Evolutionary conservation across 163 green algal species (phyloP), one percentile per base, ranked within the genome.

Genomic region (Volvox carteri): DNA sequence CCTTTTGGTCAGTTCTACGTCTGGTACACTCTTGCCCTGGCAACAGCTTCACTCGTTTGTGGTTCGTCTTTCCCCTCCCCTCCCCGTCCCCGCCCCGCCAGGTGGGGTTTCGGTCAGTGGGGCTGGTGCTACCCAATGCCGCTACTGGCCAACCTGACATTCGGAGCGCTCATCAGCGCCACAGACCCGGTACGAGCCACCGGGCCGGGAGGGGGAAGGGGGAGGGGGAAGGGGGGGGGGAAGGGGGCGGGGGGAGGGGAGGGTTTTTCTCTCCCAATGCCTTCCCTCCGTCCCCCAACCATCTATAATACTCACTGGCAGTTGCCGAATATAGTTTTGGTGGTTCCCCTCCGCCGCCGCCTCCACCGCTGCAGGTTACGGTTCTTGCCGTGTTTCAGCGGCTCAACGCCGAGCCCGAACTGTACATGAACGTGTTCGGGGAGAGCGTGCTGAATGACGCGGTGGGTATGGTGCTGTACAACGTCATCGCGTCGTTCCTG

Each of bases 391-490:
- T 97, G 33, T 96, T 98, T 68, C 46, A 92, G 14, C 78, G 94
- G 25, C 90, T 96, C 25, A 81, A 93, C 30, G 95, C 95, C 0
- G 91, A 96, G 14, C 90, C 93, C 14, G 88, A 98, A 52, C 93
- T 99, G 35, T 91, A 99, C 94, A 96, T 96, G 85, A 90, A 99
- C 42, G 96, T 99, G 9, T 98, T 99, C 91, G 97, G 97, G 0
- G 80, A 87, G 60, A 67, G 39, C 39, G 78, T 86, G 78, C 78
- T 85, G 1, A 99, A 99, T 86, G 97, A 99, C 52, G 95, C 95
- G 30, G 94, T 96, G 33, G 95, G 94, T n/a, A 95, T 97, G 85
- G 95, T 97, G 81, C 88, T 97, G 58, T 97, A 95, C 86, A 87
- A 91, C 52, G 92, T 93, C n/a, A 74, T 97, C 19, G 67, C 72